phyloP scores from a whole-genome alignment of 495 filamentous ascomycete genomes.

The Penicillium atrosanguineum region DNA sequence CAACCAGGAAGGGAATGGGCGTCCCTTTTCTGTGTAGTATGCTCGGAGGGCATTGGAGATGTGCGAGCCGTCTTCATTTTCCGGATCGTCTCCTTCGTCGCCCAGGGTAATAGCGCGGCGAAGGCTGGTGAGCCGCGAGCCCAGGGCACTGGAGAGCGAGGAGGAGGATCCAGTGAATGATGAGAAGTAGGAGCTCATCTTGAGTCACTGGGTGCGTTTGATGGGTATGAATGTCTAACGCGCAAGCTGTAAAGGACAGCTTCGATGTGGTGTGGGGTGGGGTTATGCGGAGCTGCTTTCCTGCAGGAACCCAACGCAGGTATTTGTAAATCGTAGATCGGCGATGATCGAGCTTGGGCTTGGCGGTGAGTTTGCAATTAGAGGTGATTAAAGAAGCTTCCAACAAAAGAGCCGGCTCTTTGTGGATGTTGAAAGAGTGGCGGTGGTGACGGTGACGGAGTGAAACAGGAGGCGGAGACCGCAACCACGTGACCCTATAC shows the following conservation, averaged over 20 bases:
- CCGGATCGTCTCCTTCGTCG: slow-evolving; percentile 69
- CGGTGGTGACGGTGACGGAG: slow-evolving; percentile 1
- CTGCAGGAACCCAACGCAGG: slow-evolving; percentile 5
- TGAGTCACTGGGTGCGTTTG: slow-evolving; percentile 18
- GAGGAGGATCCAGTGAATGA: slow-evolving; percentile 55
- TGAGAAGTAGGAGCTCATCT: slow-evolving; percentile 77
- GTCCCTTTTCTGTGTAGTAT: slow-evolving; percentile 89
- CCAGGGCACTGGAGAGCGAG: slow-evolving; percentile 71
- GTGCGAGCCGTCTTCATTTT: slow-evolving; percentile 93
- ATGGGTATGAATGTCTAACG: neutral
- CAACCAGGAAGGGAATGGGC: slow-evolving; percentile 83
- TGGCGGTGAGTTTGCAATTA: neutral
- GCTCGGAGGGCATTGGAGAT: slow-evolving; percentile 91
- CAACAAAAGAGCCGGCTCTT: slow-evolving; percentile 26
- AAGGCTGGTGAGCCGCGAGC: slow-evolving; percentile 75
- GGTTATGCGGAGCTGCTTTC: slow-evolving; percentile 19
- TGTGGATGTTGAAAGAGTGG: slow-evolving; percentile 8
- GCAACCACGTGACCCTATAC: slow-evolving; percentile 17
- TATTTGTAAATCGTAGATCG: neutral
- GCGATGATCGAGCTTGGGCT: neutral
- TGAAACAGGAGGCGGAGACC: slow-evolving; percentile 8
- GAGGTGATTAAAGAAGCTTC: slow-evolving; percentile 4
- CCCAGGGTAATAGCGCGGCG: slow-evolving; percentile 78
- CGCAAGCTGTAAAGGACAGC: slow-evolving; percentile 14
- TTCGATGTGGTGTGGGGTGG: slow-evolving; percentile 21